Percentiles rank a stretch among this genome's conserved stretches.
Conservation (phyloP, 2,329 filamentous ascomycete species). For the Fusarium coffeatum region DNA sequence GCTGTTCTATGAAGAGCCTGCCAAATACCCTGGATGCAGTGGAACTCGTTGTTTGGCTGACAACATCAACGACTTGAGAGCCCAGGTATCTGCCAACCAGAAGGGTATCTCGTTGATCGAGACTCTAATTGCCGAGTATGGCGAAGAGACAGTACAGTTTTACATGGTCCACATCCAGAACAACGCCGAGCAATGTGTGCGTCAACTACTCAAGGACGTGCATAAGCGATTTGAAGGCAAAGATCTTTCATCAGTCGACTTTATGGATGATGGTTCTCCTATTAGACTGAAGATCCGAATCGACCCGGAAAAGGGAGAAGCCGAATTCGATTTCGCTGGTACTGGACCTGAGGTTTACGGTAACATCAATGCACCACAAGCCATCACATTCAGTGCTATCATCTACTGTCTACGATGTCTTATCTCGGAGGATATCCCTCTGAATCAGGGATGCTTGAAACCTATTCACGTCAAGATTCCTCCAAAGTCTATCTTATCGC, state of each 20-base stretch:
- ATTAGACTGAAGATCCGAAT: slow-evolving; percentile 81
- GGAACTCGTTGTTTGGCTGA: slow-evolving; percentile 83
- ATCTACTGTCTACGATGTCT: slow-evolving; percentile 86
- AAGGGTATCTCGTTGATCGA: slow-evolving; percentile 87
- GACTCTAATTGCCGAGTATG: slow-evolving; percentile 80
- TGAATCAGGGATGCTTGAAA: slow-evolving; percentile 84
- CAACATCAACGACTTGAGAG: slow-evolving; percentile 85
- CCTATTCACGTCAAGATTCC: slow-evolving; percentile 82
- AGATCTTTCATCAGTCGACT: slow-evolving; percentile 77
- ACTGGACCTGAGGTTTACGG: slow-evolving; percentile 84
- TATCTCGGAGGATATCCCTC: slow-evolving; percentile 82
- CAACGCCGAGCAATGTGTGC: slow-evolving; percentile 81
- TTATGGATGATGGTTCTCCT: slow-evolving; percentile 86
- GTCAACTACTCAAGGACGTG: slow-evolving; percentile 77
- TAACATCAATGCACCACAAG: slow-evolving; percentile 84
- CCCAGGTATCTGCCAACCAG: slow-evolving; percentile 85
- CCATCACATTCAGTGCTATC: slow-evolving; percentile 86
- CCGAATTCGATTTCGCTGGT: slow-evolving; percentile 82
- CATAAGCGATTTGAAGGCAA: slow-evolving; percentile 76
- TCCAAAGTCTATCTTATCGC: slow-evolving; percentile 77
- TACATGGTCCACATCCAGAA: slow-evolving; percentile 87
- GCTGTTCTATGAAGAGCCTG: slow-evolving; percentile 78
- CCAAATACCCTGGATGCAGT: slow-evolving; percentile 78
- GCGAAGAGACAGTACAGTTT: slow-evolving; percentile 80
- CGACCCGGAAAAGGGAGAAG: slow-evolving; percentile 78